Evolutionary conservation across 345 rosid genomes (phyloP).

Genomic region (Moricandia moricandioides): DNA sequence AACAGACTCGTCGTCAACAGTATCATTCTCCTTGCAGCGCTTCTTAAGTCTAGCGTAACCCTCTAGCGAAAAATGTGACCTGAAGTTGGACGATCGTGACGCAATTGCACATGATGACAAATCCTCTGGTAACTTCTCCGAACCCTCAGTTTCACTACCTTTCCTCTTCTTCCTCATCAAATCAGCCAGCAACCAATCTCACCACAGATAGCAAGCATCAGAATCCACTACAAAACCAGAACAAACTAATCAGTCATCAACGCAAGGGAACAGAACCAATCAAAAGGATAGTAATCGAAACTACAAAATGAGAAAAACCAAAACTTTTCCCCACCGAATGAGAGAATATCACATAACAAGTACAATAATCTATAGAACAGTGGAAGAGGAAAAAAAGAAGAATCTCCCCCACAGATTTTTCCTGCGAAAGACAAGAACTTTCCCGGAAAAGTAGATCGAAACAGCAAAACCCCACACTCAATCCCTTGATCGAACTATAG

Average conservation of each 20-base stretch:
- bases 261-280: not conserved
- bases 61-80: slow-evolving; percentile 72
- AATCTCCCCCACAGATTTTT: slow-evolving; percentile 6
- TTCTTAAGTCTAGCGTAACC: slow-evolving; percentile 75
- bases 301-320: not conserved
- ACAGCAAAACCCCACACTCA: not conserved
- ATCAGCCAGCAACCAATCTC: slow-evolving; percentile 19
- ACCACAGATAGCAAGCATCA: slow-evolving; percentile 7
- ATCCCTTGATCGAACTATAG: slow-evolving; percentile 4
- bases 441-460: slow-evolving; percentile 21
- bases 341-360: slow-evolving; percentile 5
- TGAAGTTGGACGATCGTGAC: slow-evolving; percentile 50
- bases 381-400: not conserved
- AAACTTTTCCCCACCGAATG: not conserved
- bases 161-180: slow-evolving; percentile 97
- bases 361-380: slow-evolving; percentile 9
- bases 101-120: slow-evolving; percentile 1
- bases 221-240: slow-evolving; percentile 15
- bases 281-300: no score
- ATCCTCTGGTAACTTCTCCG: slow-evolving; percentile 30
- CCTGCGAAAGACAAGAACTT: slow-evolving; percentile 26
- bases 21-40: slow-evolving; percentile 72
- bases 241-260: slow-evolving; percentile 16
- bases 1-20: slow-evolving; percentile 48
- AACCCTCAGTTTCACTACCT: slow-evolving; percentile 63